phyloP scores from a whole-genome alignment of 2,329 filamentous ascomycete genomes.

The Penicillium sp. region DNA sequence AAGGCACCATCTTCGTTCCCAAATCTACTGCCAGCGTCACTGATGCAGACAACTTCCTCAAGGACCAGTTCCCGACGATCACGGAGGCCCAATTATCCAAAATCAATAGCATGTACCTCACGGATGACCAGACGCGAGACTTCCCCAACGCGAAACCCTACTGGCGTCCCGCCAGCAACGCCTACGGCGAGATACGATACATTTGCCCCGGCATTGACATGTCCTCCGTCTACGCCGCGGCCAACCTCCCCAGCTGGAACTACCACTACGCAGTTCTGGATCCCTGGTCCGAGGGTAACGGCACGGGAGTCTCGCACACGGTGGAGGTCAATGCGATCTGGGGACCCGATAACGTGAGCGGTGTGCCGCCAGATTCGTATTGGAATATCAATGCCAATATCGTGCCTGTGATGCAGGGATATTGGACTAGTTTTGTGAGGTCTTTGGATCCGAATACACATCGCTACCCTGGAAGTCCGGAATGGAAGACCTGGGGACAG shows the following conservation, averaged over 20 bases:
- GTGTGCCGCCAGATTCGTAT: slow-evolving; percentile 60
- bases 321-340: slow-evolving; percentile 70
- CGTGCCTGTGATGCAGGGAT: slow-evolving; percentile 66
- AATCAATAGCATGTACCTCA: slow-evolving; percentile 62
- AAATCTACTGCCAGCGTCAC: slow-evolving; percentile 50
- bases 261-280: slow-evolving; percentile 73
- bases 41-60: slow-evolving; percentile 60
- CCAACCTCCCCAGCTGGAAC: slow-evolving; percentile 57
- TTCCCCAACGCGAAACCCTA: slow-evolving; percentile 58
- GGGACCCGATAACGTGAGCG: slow-evolving; percentile 61
- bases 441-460: slow-evolving; percentile 67
- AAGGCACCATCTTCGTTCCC: slow-evolving; percentile 66
- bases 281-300: slow-evolving; percentile 54
- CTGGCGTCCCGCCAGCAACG: slow-evolving; percentile 62
- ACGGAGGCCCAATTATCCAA: slow-evolving; percentile 53
- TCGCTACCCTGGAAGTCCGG: slow-evolving; percentile 51
- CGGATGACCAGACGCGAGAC: slow-evolving; percentile 45
- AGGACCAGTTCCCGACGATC: slow-evolving; percentile 62
- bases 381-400: slow-evolving; percentile 59
- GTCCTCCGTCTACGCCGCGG: slow-evolving; percentile 46
- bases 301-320: slow-evolving; percentile 68
- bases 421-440: slow-evolving; percentile 75
- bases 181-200: slow-evolving; percentile 68
- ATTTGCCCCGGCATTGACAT: slow-evolving; percentile 65
- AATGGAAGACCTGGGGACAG: slow-evolving; percentile 55